Percentiles rank a stretch among this genome's conserved stretches.
These are phyloP conservation scores for Botryotinia calthae DNA, from an alignment of 2,329 filamentous ascomycete species.

Conservation along the genomic window DNA sequence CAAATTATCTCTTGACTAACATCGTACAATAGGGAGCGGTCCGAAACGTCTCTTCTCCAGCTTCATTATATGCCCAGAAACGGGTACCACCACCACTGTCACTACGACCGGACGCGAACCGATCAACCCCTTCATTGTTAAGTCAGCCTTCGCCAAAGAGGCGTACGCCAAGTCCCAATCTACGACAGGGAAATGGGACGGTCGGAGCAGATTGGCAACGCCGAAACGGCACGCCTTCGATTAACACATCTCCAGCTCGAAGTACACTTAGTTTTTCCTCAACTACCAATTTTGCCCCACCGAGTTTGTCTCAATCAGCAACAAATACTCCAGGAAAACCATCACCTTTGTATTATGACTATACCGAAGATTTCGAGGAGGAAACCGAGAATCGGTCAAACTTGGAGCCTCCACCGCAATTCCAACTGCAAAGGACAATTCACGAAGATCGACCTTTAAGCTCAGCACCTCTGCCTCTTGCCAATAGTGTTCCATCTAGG, in stretches of 20 bases:
- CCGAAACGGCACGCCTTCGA: conserved; percentile 27
- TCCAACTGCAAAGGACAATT: conserved; percentile 35
- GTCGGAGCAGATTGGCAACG: conserved; percentile 29
- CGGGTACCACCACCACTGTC: conserved; percentile 31
- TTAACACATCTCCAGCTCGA: conserved; percentile 36
- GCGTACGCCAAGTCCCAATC: conserved; percentile 32
- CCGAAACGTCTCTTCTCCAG: conserved; percentile 35
- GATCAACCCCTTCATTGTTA: conserved; percentile 34
- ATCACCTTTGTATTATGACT: conserved; percentile 40
- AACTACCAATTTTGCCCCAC: conserved; percentile 32
- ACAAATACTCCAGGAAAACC: conserved; percentile 35
- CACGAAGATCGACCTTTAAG: conserved; percentile 35
- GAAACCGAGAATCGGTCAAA: conserved; percentile 27
- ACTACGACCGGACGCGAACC: conserved; percentile 34
- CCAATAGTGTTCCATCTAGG: conserved; percentile 11
- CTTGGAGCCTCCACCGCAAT: conserved; percentile 31
- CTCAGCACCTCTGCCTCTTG: conserved; percentile 22
- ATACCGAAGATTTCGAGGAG: conserved; percentile 39
- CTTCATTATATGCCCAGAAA: conserved; percentile 36
- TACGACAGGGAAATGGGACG: conserved; percentile 25
- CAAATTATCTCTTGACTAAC: background rate
- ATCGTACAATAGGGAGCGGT: conserved; percentile 26
- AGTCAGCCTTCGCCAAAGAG: conserved; percentile 33
- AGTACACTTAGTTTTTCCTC: conserved; percentile 37
- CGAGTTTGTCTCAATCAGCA: conserved; percentile 26